phyloP scores from a whole-genome alignment of 208 protist species.

The Leptomonas seymouri region DNA sequence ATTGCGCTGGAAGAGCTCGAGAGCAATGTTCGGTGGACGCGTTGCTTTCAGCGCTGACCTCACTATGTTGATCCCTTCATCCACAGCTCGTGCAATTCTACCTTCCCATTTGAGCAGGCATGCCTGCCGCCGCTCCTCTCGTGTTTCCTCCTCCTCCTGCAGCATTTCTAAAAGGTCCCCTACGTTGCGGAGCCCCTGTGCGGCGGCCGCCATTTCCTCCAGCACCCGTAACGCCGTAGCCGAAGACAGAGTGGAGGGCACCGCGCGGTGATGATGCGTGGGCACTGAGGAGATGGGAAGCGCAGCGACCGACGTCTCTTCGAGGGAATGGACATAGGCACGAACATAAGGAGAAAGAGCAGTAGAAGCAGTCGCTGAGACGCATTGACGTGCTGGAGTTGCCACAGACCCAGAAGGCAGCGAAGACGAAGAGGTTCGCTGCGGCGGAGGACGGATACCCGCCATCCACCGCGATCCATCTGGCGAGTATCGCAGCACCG shows the following conservation, averaged over 20 bases:
- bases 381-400: not conserved
- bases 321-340: conserved; percentile 3
- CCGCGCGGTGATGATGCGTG: not conserved
- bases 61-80: conserved; percentile 18
- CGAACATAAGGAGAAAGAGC: conserved; percentile 9
- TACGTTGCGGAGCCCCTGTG: conserved; percentile 59
- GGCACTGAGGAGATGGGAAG: too few species aligned
- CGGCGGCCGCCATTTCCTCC: conserved; percentile 16
- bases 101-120: conserved; percentile 38
- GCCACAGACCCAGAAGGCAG: not conserved
- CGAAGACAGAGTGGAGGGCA: not conserved
- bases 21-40: not conserved
- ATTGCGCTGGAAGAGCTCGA: not conserved
- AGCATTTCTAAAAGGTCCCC: conserved; percentile 50
- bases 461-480: conserved; percentile 14
- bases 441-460: conserved; percentile 5
- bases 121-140: conserved; percentile 12
- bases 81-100: conserved; percentile 23
- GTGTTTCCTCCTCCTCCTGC: conserved; percentile 21
- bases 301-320: not conserved
- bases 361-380: not conserved
- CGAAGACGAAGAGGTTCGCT: not conserved
- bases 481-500: conserved; percentile 4
- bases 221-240: conserved; percentile 6
- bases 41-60: not conserved